Conservation (phyloP, 371 early-diverging fungal genomes). For the Mortierella sp. region DNA sequence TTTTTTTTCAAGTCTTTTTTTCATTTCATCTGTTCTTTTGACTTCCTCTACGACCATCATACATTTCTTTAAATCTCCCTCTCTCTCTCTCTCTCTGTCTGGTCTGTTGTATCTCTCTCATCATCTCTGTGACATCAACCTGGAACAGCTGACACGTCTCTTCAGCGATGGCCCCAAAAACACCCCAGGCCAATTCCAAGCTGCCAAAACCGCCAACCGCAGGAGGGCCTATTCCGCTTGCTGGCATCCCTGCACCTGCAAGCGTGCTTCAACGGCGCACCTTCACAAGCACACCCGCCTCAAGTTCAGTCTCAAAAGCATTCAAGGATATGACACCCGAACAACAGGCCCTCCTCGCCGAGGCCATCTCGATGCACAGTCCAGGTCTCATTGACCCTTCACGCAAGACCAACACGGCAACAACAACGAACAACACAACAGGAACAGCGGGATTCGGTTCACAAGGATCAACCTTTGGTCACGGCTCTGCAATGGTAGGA, state of each 20-base stretch:
- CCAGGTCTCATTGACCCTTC: slow-evolving; percentile 46
- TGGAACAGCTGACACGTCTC: slow-evolving; percentile 15
- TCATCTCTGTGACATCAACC: neutral
- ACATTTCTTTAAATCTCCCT: neutral
- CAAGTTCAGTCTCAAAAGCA: slow-evolving; percentile 28
- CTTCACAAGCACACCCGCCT: slow-evolving; percentile 20
- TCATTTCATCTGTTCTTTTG: neutral
- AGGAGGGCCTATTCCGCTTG: slow-evolving; percentile 25
- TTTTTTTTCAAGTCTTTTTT: slow-evolving; percentile 4
- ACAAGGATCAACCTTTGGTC: neutral
- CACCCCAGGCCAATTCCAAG: slow-evolving; percentile 51
- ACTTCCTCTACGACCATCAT: too few species aligned
- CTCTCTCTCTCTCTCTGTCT: neutral
- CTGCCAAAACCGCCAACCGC: slow-evolving; percentile 50
- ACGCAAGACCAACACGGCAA: slow-evolving; percentile 12
- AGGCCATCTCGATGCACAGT: slow-evolving; percentile 51
- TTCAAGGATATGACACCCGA: slow-evolving; percentile 53
- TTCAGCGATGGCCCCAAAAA: slow-evolving; percentile 53
- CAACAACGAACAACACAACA: slow-evolving; percentile 3
- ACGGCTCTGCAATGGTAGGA: neutral
- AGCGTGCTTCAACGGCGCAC: slow-evolving; percentile 51
- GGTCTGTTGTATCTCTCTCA: neutral
- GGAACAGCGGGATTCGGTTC: slow-evolving; percentile 11
- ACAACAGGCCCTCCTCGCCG: slow-evolving; percentile 51
- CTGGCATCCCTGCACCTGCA: slow-evolving; percentile 36